phyloP scores from a whole-genome alignment of 352 stramenopile species.

The Phytophthora ramorum region DNA sequence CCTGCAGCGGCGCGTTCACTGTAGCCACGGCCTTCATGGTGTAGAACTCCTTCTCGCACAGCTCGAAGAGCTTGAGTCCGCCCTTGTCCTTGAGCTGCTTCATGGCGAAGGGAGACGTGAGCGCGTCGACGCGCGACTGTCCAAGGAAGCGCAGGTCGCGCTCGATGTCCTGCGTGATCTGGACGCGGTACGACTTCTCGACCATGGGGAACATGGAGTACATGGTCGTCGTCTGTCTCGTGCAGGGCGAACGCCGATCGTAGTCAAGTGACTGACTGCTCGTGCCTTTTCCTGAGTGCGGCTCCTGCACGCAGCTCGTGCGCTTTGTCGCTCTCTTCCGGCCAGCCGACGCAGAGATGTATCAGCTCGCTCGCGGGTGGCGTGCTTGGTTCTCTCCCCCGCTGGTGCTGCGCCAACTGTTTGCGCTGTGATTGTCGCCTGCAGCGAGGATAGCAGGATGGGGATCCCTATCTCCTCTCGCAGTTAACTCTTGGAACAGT shows the following conservation, averaged over 20 bases:
- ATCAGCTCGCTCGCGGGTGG: constrained; percentile 5
- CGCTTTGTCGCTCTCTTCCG: constrained; percentile 1
- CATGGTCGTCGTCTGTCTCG: constrained; percentile 18
- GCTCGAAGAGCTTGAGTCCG: constrained; percentile 79
- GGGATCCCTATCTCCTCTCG: not conserved
- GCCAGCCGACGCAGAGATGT: constrained; percentile 23
- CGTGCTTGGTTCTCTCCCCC: constrained; percentile 26
- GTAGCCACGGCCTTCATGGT: constrained; percentile 85
- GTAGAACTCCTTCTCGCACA: constrained; percentile 85
- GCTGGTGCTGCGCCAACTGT: constrained; percentile 21
- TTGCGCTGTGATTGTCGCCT: constrained; percentile 19
- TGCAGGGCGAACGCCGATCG: not conserved
- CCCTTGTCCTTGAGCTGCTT: constrained; percentile 75
- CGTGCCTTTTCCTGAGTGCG: constrained; percentile 34
- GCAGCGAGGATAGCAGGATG: constrained; percentile 18
- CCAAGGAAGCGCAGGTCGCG: constrained; percentile 85
- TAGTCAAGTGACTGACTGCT: not conserved
- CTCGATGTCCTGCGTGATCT: constrained; percentile 85
- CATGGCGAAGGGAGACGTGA: constrained; percentile 86
- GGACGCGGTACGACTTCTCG: constrained; percentile 83
- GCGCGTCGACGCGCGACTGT: constrained; percentile 80
- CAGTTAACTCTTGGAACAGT: not conserved
- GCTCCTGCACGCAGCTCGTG: not conserved
- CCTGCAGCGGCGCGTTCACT: constrained; percentile 70
- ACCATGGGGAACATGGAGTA: constrained; percentile 89